Evolutionary conservation across 345 rosid genomes (phyloP), one percentile per base, ranked within the genome.

Genomic region (Populus alba): DNA sequence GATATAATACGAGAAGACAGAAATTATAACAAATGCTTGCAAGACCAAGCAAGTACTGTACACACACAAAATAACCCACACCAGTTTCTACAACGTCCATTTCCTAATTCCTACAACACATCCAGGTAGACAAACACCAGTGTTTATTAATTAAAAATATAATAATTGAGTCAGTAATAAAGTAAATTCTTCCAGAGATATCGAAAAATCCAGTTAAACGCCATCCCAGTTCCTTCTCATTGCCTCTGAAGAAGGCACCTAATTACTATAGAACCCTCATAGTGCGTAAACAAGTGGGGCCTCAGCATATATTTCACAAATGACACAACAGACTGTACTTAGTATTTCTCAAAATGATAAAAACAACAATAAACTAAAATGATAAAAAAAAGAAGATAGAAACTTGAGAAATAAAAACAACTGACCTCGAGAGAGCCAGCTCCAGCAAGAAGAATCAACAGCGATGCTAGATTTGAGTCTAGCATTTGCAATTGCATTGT

Each of bases 381-480:
- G 47, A 31, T 23, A 38, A 18, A 18, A 1, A 8, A 33, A 15
- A 49, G 25, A 11, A 66, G 68, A 77, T 0, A 10, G 22, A 16
- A 39, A 33, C 20, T 8, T 13, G 18, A 38, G 31, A 22, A 33
- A 31, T 5, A 45, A 20, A 13, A n/a, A 11, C 37, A 71, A 70
- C 53, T 68, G 79, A 94, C 97, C 98, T 85, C 86, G 90, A 75
- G 97, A 93, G 78, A 95, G 95, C 90, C 79, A 82, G 89, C 98
- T 94, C 97, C 98, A 94, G 85, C 94, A 91, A 49, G 93, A 87
- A 37, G 98, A 83, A 90, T 92, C 95, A 17, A 90, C 84, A 33
- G 98, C 98, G 61, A 95, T 92, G 85, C 82, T 87, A 61, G 98
- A 95, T 68, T 61, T 82, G 65, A 95, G 94, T 74, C 96, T 81